These are phyloP conservation scores for Calonectria fujianensis DNA, from an alignment of 2,329 filamentous ascomycete species.

Conservation along the genomic window DNA sequence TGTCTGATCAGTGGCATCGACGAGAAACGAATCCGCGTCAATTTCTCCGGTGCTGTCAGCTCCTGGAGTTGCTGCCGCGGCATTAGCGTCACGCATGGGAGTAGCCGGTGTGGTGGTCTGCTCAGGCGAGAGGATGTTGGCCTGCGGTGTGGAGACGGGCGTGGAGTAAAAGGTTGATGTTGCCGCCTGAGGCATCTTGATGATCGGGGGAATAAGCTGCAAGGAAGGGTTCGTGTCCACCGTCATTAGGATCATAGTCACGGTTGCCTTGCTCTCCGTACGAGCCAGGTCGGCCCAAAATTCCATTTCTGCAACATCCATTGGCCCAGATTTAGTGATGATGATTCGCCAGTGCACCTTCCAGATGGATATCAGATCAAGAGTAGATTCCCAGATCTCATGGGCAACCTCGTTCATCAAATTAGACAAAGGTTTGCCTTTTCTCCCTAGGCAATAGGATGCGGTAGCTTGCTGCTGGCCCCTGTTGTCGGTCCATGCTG, in stretches of 20 bases:
- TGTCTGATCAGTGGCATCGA: constrained; percentile 84
- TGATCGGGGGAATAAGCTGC: constrained; percentile 75
- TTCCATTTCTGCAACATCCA: constrained; percentile 80
- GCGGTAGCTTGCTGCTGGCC: constrained; percentile 83
- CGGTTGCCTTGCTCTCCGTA: constrained; percentile 69
- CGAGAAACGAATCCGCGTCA: constrained; percentile 77
- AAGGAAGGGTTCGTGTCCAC: constrained; percentile 80
- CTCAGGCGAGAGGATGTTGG: constrained; percentile 76
- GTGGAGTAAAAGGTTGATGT: constrained; percentile 73
- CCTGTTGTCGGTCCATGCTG: constrained; percentile 86
- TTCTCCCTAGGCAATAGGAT: constrained; percentile 82
- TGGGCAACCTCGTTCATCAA: constrained; percentile 78
- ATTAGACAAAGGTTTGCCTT: constrained; percentile 70
- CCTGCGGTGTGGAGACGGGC: constrained; percentile 80
- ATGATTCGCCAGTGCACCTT: constrained; percentile 87
- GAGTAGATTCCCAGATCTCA: constrained; percentile 87
- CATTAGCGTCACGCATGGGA: constrained; percentile 63
- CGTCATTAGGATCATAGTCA: constrained; percentile 76
- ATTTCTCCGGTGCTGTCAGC: constrained; percentile 65
- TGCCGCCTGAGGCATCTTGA: constrained; percentile 68
- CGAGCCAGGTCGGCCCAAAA: constrained; percentile 74
- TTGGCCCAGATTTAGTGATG: constrained; percentile 81
- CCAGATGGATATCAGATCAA: constrained; percentile 81
- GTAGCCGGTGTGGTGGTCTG: constrained; percentile 72
- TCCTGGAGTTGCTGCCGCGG: constrained; percentile 68